Base-by-base conservation (phyloP, 768 basidiomycete genomes). In the Chiua virens region DNA sequence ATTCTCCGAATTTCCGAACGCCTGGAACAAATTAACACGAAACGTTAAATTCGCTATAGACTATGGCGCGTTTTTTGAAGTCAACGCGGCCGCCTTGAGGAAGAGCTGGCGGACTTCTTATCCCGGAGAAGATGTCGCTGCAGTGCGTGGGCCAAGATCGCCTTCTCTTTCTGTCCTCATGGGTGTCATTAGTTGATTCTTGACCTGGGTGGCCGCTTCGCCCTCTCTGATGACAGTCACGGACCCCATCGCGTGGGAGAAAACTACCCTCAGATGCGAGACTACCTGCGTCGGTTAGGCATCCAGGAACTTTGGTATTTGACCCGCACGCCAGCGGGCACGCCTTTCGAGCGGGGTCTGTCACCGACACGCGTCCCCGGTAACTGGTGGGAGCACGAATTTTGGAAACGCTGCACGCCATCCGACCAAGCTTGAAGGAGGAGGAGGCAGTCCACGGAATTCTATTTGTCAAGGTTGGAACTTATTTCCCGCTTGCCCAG, bases 191-290 rank as follows among this genome's bases (percentile, higher is more conserved):
- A 98, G 96, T 62, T 87, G 21, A 89, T 98, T 50, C 58, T 82
- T n/a, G 64, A 75, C 38, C 68, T 76, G 42, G 81, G 79, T 10
- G 97, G 95, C 3, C 81, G 82, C 21, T 82, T 97, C 56, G 80
- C 86, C 18, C 77, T 99, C 23, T 98, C 96, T 6, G 97, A 98
- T 65, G 97, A 98, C 71, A 95, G 94, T 46, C 97, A 99, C 62
- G 93, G 92, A 1, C 88, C 92, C 3, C 81, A 83, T 27, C 83
- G 83, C 9, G 93, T 98, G 47, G 94, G 93, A 0, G 74, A 92
- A 51, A 92, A 98, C 68, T 99, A 98, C 60, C 62, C 72, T 48
- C 75, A 79, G 18, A 68, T 88, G 54, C 74, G 73, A 42, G 74
- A 76, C 11, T 98, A 98, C 68, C 73, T 93, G 25, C 71, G 73